phyloP scores from a whole-genome alignment of 1,284 basidiomycete species.

The Cronartium ribicola region DNA sequence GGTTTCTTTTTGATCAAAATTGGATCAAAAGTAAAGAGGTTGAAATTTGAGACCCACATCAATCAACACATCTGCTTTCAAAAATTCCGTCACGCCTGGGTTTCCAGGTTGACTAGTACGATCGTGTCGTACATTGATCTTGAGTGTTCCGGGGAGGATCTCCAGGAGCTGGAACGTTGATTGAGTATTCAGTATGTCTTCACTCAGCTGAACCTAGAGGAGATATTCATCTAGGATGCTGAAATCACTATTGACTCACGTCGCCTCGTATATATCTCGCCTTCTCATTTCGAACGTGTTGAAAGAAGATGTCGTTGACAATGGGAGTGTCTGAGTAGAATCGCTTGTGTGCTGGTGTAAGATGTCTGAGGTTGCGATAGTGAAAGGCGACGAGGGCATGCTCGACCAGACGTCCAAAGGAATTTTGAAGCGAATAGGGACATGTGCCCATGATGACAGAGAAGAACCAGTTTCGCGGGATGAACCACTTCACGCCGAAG shows the following conservation, averaged over 20 bases:
- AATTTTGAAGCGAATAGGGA: conserved; percentile 10
- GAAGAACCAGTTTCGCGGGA: conserved; percentile 28
- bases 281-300: conserved; percentile 16
- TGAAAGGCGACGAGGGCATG: conserved; percentile 10
- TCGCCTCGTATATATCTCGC: conserved; percentile 31
- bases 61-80: conserved; percentile 28
- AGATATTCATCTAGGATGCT: background rate
- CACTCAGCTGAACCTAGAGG: background rate
- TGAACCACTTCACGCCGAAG: conserved; percentile 25
- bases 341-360: conserved; percentile 13
- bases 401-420: conserved; percentile 10
- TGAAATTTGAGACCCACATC: conserved; percentile 11
- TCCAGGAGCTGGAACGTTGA: background rate
- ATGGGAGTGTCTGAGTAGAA: conserved; percentile 36
- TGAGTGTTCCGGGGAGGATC: background rate
- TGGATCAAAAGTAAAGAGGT: background rate
- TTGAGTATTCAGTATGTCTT: background rate
- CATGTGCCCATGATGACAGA: background rate
- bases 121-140: conserved; percentile 12
- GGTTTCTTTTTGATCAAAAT: background rate
- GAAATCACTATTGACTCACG: background rate
- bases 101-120: background rate
- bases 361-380: conserved; percentile 25
- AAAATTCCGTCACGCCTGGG: background rate
- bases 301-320: conserved; percentile 31